Evolutionary conservation across 2,329 filamentous ascomycete species (phyloP).

Genomic region (Colletotrichum trifolii): DNA sequence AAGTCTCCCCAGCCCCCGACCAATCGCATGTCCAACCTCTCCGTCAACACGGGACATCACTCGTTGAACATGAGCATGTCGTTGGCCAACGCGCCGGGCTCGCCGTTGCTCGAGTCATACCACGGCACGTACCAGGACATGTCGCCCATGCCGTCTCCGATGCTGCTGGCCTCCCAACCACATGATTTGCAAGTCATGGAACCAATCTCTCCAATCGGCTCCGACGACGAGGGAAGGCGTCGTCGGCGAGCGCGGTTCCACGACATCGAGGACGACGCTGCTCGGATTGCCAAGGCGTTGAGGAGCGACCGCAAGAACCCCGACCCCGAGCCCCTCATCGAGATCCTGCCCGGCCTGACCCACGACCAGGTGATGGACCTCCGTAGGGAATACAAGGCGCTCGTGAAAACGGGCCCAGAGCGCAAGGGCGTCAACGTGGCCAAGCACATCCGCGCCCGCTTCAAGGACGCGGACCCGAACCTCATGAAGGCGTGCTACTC

Average conservation of each 20-base stretch:
- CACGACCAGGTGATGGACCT: constrained; percentile 90
- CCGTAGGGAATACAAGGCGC: constrained; percentile 88
- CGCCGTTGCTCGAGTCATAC: constrained; percentile 91
- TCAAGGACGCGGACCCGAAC: constrained; percentile 78
- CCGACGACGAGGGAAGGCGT: constrained; percentile 59
- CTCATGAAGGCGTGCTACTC: constrained; percentile 94
- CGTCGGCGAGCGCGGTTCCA: constrained; percentile 80
- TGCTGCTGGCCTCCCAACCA: constrained; percentile 61
- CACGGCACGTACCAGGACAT: constrained; percentile 93
- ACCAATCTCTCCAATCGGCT: constrained; percentile 63
- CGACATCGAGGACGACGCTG: constrained; percentile 83
- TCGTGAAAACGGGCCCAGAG: constrained; percentile 81
- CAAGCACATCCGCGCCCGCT: constrained; percentile 81
- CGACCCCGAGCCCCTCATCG: constrained; percentile 78
- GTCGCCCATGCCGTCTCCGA: constrained; percentile 91
- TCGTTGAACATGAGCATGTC: constrained; percentile 51
- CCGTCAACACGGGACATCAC: constrained; percentile 59
- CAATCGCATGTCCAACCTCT: constrained; percentile 63
- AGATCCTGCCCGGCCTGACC: constrained; percentile 84
- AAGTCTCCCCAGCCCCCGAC: constrained; percentile 61
- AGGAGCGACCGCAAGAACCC: constrained; percentile 67
- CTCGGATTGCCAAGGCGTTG: constrained; percentile 79
- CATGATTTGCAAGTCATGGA: constrained; percentile 50
- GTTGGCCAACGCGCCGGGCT: constrained; percentile 73
- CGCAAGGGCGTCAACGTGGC: constrained; percentile 85